A percentile compares a stretch with the other conserved stretches of the same genome.
These are phyloP conservation scores for Tetradesmus lagerheimii DNA, from an alignment of 139 green algal genomes.

Conservation along the genomic window DNA sequence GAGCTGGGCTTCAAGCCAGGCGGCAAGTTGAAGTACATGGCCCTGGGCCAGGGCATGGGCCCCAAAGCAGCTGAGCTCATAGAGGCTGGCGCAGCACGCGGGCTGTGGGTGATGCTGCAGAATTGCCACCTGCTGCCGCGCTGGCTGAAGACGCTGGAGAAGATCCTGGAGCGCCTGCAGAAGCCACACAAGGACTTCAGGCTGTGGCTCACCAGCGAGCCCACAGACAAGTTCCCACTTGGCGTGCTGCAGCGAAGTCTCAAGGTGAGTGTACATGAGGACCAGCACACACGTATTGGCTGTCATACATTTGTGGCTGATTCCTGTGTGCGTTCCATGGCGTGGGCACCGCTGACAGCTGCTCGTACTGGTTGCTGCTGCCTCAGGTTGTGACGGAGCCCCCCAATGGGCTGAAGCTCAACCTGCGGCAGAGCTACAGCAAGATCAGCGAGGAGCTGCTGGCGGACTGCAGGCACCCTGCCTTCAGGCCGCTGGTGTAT, in stretches of 20 bases:
- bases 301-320: not conserved
- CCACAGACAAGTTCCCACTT: constrained; percentile 83
- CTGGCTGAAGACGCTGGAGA: constrained; percentile 91
- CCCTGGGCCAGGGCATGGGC: constrained; percentile 93
- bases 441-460: constrained; percentile 89
- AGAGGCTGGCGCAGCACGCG: constrained; percentile 75
- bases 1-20: constrained; percentile 87
- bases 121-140: constrained; percentile 91
- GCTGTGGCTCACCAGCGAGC: constrained; percentile 89
- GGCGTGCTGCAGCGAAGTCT: constrained; percentile 79
- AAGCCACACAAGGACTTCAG: constrained; percentile 88
- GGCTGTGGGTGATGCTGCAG: constrained; percentile 90
- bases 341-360: too few relatives aligned
- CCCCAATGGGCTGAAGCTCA: constrained; percentile 92
- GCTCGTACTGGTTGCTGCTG: not conserved
- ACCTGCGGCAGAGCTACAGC: constrained; percentile 89
- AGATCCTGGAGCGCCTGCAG: constrained; percentile 83
- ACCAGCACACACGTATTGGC: not conserved
- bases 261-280: constrained; percentile 38
- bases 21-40: constrained; percentile 94
- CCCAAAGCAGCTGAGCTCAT: constrained; percentile 88
- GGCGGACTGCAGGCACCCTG: constrained; percentile 80
- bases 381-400: constrained; percentile 88
- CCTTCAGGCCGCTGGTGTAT: constrained; percentile 89
- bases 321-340: too few relatives aligned